A percentile compares a stretch with the other conserved stretches of the same genome.
Conservation (phyloP, 345 rosid genomes). For the Passiflora organensis region DNA sequence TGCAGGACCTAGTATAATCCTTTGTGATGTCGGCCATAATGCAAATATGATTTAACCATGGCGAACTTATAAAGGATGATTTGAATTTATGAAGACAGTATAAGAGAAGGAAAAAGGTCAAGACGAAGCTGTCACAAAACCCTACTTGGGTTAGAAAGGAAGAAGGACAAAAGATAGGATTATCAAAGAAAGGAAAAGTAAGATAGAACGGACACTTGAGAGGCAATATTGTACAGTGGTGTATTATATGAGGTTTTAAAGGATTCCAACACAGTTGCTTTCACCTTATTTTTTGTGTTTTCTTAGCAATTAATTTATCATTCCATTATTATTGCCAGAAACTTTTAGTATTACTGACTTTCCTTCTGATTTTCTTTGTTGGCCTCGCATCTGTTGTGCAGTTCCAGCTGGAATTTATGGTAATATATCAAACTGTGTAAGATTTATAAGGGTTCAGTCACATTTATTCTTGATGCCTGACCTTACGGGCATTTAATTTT, state of each 20-base stretch:
- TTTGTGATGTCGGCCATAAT: too few species aligned
- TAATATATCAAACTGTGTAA: conserved; percentile 25
- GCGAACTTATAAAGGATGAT: too few species aligned
- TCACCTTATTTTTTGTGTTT: conserved; percentile 4
- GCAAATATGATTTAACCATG: too few species aligned
- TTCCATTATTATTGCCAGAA: conserved; percentile 1
- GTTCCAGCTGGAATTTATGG: conserved; percentile 95
- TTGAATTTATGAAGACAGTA: too few species aligned
- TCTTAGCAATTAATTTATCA: not conserved
- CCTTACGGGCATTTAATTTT: conserved; percentile 1
- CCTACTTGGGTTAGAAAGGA: too few species aligned
- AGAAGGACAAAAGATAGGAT: not conserved
- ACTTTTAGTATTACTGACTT: conserved; percentile 20
- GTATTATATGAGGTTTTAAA: not conserved
- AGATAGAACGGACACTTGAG: not conserved
- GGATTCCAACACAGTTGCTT: not conserved
- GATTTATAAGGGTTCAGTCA: not conserved
- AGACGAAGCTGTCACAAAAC: not conserved
- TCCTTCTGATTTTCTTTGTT: conserved; percentile 18
- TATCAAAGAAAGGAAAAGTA: not conserved
- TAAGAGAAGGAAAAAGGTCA: too few species aligned
- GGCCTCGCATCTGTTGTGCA: conserved; percentile 28
- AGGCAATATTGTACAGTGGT: not conserved
- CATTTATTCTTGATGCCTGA: not conserved
- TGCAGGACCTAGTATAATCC: too few species aligned